phyloP scores from a whole-genome alignment of 2,329 filamentous ascomycete genomes.

The Aphanocladium album region DNA sequence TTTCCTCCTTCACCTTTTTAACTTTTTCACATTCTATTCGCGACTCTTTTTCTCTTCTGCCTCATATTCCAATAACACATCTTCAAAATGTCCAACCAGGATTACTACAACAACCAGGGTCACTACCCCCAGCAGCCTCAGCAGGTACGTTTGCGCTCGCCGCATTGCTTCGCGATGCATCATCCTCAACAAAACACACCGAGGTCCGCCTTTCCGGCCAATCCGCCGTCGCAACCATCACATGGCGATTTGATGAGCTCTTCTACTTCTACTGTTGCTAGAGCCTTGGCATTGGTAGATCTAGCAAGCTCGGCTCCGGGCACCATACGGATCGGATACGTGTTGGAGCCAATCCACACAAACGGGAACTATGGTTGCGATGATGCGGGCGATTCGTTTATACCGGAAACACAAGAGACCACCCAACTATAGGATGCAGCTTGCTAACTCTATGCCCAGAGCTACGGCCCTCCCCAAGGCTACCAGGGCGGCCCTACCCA shows the following conservation, averaged over 20 bases:
- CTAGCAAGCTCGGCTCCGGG: not conserved
- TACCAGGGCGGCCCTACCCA: no score
- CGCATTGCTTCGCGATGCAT: not conserved
- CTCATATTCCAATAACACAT: not conserved
- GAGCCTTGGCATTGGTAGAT: not conserved
- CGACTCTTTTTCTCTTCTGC: not conserved
- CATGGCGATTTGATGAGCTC: not conserved
- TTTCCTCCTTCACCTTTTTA: not conserved
- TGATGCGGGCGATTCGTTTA: not conserved
- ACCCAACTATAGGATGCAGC: not conserved
- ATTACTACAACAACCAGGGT: constrained; percentile 35
- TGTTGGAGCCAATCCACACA: not conserved
- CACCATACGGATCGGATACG: not conserved
- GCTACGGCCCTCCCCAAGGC: constrained; percentile 31
- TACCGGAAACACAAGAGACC: not conserved
- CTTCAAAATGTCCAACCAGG: constrained; percentile 34
- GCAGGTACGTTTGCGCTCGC: constrained; percentile 26
- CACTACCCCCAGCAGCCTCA: constrained; percentile 31
- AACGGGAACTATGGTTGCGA: not conserved
- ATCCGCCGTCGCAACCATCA: not conserved
- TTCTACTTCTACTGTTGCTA: not conserved
- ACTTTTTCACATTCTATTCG: not conserved
- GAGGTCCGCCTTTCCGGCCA: not conserved
- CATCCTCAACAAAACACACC: not conserved
- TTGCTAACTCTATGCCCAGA: constrained; percentile 14